A percentile compares a stretch with the other conserved stretches of the same genome.
Evolutionary conservation across 768 basidiomycete species (phyloP).

Genomic region (Suillus paluster): DNA sequence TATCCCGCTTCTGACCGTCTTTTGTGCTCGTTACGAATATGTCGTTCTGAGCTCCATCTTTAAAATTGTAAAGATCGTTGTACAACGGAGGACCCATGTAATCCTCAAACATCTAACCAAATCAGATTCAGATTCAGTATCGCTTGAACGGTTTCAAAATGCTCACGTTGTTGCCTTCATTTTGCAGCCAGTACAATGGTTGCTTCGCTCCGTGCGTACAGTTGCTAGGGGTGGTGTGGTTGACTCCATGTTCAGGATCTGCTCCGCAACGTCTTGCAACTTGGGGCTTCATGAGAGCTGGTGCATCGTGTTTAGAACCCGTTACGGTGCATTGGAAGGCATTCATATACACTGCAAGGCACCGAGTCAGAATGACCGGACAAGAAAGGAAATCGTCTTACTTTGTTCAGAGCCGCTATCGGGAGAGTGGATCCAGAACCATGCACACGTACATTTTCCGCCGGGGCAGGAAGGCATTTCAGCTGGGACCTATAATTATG

Average conservation of each 20-base stretch:
- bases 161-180: slow-evolving; percentile 44
- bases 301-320: slow-evolving; percentile 28
- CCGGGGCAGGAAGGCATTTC: slow-evolving; percentile 48
- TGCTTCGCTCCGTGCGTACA: slow-evolving; percentile 45
- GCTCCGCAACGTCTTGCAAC: slow-evolving; percentile 41
- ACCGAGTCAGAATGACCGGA: neutral
- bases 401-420: slow-evolving; percentile 42
- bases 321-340: slow-evolving; percentile 45
- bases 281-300: slow-evolving; percentile 37
- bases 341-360: slow-evolving; percentile 39
- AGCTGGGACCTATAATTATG: slow-evolving; percentile 46
- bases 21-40: slow-evolving; percentile 33
- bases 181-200: slow-evolving; percentile 46
- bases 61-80: slow-evolving; percentile 43
- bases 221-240: slow-evolving; percentile 33
- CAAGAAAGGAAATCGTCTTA: slow-evolving; percentile 18
- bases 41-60: slow-evolving; percentile 48
- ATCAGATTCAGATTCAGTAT: neutral
- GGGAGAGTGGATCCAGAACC: slow-evolving; percentile 44
- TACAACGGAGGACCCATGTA: slow-evolving; percentile 39
- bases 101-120: slow-evolving; percentile 36
- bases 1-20: neutral
- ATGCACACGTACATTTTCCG: slow-evolving; percentile 49
- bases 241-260: slow-evolving; percentile 27
- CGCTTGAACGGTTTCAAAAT: neutral